Percentiles rank a stretch among this genome's conserved stretches.
phyloP scores from a whole-genome alignment of 257 asterid genomes.

The Primulina tabacum region DNA sequence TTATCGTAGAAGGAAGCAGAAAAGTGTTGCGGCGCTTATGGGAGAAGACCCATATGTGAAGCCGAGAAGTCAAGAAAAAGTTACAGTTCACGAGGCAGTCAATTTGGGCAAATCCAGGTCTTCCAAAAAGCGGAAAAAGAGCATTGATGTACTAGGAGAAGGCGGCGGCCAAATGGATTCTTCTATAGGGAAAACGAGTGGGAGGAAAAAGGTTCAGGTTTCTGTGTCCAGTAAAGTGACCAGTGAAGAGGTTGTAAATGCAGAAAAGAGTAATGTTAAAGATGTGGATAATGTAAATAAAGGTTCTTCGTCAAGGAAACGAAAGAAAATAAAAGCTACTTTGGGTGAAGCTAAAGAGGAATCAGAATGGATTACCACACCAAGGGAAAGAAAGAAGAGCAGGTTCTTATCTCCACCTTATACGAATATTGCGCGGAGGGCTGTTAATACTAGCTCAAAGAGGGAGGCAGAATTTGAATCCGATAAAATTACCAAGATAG shows the following conservation, averaged over 20 bases:
- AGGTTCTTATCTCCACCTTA: slow-evolving; percentile 79
- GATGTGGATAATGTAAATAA: slow-evolving; percentile 18
- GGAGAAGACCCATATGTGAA: slow-evolving; percentile 22
- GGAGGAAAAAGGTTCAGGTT: slow-evolving; percentile 28
- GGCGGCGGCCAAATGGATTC: slow-evolving; percentile 19
- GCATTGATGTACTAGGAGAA: slow-evolving; percentile 25
- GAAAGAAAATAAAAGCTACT: slow-evolving; percentile 20
- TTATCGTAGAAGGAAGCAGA: slow-evolving; percentile 50
- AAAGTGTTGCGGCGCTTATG: slow-evolving; percentile 68
- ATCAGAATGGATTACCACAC: slow-evolving; percentile 30
- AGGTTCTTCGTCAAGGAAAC: slow-evolving; percentile 21
- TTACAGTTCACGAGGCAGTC: slow-evolving; percentile 12
- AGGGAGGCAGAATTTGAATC: slow-evolving; percentile 26
- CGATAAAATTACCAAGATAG: slow-evolving; percentile 28
- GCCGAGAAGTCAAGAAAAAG: slow-evolving; percentile 25
- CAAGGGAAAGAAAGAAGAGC: slow-evolving; percentile 85
- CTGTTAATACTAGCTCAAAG: slow-evolving; percentile 32
- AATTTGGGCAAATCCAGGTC: slow-evolving; percentile 14
- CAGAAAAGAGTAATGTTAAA: slow-evolving; percentile 15
- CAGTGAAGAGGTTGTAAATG: slow-evolving; percentile 19
- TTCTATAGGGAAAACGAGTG: slow-evolving; percentile 21
- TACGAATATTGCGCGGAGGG: slow-evolving; percentile 29
- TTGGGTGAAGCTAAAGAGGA: slow-evolving; percentile 30
- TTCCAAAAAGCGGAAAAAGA: slow-evolving; percentile 28
- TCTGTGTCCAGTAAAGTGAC: slow-evolving; percentile 19